Evolutionary conservation across 805 yeast species (phyloP).

Genomic region (Yamadazyma paraphyllophila): DNA sequence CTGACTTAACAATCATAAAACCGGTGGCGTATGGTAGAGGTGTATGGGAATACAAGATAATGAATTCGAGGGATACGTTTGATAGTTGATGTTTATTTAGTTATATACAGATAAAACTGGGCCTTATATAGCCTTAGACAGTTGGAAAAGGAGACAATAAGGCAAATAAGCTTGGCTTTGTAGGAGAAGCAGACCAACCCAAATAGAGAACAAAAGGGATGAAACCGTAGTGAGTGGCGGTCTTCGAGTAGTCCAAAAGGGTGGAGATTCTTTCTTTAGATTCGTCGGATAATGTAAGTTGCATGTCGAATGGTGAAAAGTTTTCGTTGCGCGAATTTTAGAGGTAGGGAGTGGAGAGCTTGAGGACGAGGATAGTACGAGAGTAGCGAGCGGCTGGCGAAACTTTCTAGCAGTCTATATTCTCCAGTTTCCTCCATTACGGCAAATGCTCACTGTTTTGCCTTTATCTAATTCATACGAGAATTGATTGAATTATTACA

Average conservation of each 20-base stretch:
- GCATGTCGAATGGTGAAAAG: slow-evolving; percentile 14
- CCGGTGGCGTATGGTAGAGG: too few relatives aligned
- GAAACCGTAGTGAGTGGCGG: slow-evolving; percentile 94
- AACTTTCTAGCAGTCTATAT: too few relatives aligned
- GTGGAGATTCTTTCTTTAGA: slow-evolving; percentile 82
- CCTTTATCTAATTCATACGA: too few relatives aligned
- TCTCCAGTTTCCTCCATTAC: too few relatives aligned
- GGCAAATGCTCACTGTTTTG: too few relatives aligned
- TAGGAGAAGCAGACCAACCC: slow-evolving; percentile 67
- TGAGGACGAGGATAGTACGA: not conserved
- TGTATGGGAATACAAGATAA: too few relatives aligned
- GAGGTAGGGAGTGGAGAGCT: not conserved
- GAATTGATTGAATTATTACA: too few relatives aligned
- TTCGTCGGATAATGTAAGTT: slow-evolving; percentile 44
- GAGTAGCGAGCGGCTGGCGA: not conserved
- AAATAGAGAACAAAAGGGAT: slow-evolving; percentile 91
- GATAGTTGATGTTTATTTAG: too few relatives aligned
- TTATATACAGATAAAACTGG: not conserved
- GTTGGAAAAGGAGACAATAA: slow-evolving; percentile 80
- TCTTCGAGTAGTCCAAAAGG: slow-evolving; percentile 78
- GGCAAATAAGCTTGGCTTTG: slow-evolving; percentile 77
- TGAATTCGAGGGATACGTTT: too few relatives aligned
- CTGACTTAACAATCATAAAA: too few relatives aligned
- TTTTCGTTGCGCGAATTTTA: slow-evolving; percentile 3
- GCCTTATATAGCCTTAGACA: slow-evolving; percentile 38